phyloP scores from a whole-genome alignment of 768 basidiomycete species.

The Russula olivacea region DNA sequence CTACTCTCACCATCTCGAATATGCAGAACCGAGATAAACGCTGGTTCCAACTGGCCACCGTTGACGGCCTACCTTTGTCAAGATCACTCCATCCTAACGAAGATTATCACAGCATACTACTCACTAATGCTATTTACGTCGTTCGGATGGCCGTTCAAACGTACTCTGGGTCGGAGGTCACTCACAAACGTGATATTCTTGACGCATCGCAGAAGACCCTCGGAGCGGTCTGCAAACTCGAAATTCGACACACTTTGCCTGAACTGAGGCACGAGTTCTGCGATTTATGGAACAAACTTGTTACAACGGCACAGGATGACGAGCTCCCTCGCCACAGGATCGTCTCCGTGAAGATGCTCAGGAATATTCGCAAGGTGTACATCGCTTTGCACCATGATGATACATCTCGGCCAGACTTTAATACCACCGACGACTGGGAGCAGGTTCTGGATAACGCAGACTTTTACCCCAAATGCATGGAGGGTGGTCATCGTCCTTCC shows the following conservation, averaged over 20 bases:
- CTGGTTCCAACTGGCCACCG: conserved; percentile 7
- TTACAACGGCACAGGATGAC: not conserved
- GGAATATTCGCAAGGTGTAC: conserved; percentile 1
- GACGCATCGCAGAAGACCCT: not conserved
- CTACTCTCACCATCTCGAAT: not conserved
- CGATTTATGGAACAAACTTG: not conserved
- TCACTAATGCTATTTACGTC: not conserved
- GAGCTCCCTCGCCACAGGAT: not conserved
- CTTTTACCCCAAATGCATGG: not conserved
- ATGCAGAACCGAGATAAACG: not conserved
- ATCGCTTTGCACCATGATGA: not conserved
- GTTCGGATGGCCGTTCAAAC: not conserved
- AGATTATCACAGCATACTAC: not conserved
- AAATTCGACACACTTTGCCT: not conserved
- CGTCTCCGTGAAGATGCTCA: not conserved
- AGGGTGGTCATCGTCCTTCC: not conserved
- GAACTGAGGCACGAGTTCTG: not conserved
- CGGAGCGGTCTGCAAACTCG: not conserved
- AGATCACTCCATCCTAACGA: not conserved
- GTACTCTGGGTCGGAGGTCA: not conserved
- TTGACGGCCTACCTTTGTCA: not conserved
- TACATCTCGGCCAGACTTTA: not conserved
- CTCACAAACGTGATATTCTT: not conserved
- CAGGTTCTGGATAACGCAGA: not conserved
- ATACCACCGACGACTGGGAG: not conserved